Conservation (phyloP, 2,329 filamentous ascomycete genomes). For the Botrytis paeoniae region DNA sequence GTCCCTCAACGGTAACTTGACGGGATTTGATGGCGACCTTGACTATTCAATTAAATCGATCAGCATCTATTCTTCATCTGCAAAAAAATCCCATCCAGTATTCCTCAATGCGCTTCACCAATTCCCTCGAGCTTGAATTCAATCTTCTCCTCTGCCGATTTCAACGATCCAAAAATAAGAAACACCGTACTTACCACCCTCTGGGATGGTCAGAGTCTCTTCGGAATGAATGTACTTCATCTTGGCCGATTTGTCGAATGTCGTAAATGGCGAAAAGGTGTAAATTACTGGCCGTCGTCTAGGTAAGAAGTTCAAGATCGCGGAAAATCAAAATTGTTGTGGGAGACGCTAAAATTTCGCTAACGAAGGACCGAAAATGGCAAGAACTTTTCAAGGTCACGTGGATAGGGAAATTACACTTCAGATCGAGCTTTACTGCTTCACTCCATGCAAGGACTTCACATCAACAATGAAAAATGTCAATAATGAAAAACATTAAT, state of each 20-base stretch:
- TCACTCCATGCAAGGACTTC: conserved; percentile 7
- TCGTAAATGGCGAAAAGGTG: conserved; percentile 22
- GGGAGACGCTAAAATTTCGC: conserved; percentile 17
- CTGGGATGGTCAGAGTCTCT: conserved; percentile 92
- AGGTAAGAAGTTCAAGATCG: conserved; percentile 13
- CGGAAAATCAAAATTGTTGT: conserved; percentile 22
- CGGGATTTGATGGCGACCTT: conserved; percentile 97
- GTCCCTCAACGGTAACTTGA: conserved; percentile 94
- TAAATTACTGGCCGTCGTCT: conserved; percentile 21
- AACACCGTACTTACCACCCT: conserved; percentile 74
- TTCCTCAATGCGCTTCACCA: conserved; percentile 8
- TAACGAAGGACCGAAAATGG: conserved; percentile 14
- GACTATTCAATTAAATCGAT: conserved; percentile 59
- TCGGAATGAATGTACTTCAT: conserved; percentile 99
- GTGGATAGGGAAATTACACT: neutral
- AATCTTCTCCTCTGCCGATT: neutral
- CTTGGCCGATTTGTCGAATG: conserved; percentile 53
- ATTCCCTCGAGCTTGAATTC: conserved; percentile 15
- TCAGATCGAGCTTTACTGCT: neutral
- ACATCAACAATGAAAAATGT: neutral
- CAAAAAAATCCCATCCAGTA: conserved; percentile 3
- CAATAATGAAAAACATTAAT: neutral
- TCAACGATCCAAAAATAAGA: neutral
- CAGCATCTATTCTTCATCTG: conserved; percentile 36
- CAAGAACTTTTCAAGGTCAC: conserved; percentile 10